Evolutionary conservation across 257 asterid genomes (phyloP).

Genomic region (Sherardia arvensis): DNA sequence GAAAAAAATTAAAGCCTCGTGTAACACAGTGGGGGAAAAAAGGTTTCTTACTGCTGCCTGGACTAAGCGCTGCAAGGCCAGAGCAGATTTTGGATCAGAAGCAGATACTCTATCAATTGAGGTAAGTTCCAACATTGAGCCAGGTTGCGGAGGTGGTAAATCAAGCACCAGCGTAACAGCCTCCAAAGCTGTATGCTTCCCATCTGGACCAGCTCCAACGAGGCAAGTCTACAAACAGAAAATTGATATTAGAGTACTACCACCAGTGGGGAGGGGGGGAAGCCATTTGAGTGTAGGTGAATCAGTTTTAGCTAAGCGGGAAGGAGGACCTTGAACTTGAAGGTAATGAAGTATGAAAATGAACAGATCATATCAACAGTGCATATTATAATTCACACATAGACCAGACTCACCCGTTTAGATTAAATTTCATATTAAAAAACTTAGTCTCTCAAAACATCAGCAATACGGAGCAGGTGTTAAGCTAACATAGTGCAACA

Average conservation of each 20-base stretch:
- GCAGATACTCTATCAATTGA: slow-evolving; percentile 89
- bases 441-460: not conserved
- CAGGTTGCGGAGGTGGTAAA: slow-evolving; percentile 98
- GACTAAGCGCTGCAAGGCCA: slow-evolving; percentile 93
- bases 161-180: slow-evolving; percentile 98
- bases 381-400: not conserved
- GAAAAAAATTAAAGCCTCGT: slow-evolving; percentile 4
- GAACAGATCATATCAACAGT: not conserved
- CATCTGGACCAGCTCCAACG: slow-evolving; percentile 99
- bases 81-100: slow-evolving; percentile 94
- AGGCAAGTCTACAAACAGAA: slow-evolving; percentile 68
- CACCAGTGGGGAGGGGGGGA: not conserved
- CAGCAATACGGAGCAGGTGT: not conserved
- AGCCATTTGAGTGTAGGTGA: not conserved
- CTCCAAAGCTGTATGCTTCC: slow-evolving; percentile 95
- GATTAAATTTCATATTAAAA: not conserved
- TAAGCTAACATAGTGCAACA: not conserved
- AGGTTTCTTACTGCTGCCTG: slow-evolving; percentile 86
- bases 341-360: not conserved
- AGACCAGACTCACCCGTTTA: not conserved
- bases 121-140: slow-evolving; percentile 61
- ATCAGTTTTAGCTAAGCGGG: not conserved
- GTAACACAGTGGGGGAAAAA: slow-evolving; percentile 5
- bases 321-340: not conserved
- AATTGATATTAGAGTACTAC: not conserved